These are phyloP conservation scores for Tympanopsis confertula DNA, from an alignment of 2,329 filamentous ascomycete species.

Conservation along the genomic window DNA sequence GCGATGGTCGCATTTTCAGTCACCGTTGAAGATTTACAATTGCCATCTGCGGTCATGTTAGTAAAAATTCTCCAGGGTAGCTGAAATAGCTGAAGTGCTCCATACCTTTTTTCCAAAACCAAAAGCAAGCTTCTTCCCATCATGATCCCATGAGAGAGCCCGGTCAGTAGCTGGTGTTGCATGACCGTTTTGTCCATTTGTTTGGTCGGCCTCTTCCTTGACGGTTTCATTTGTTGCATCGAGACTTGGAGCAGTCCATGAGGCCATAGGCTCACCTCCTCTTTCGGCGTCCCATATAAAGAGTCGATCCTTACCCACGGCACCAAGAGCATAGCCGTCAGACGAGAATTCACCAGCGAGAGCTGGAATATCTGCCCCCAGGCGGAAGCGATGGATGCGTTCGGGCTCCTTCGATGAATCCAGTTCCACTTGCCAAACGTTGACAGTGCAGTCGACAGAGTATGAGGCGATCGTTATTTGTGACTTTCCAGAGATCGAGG, in stretches of 20 bases:
- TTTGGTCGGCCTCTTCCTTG: not conserved
- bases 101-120: not conserved
- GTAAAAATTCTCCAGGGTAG: too few species aligned
- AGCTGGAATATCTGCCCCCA: not conserved
- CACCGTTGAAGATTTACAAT: not conserved
- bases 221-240: not conserved
- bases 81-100: too few species aligned
- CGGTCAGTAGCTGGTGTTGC: not conserved
- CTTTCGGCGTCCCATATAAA: not conserved
- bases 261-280: not conserved
- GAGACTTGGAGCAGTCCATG: not conserved
- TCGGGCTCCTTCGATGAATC: not conserved
- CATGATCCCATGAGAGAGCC: not conserved
- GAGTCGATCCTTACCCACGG: not conserved
- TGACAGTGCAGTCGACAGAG: not conserved
- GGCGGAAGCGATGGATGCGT: not conserved
- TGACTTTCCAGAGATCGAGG: not conserved
- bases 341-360: not conserved
- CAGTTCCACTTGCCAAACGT: not conserved
- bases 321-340: not conserved
- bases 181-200: not conserved
- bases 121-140: constrained; percentile 1
- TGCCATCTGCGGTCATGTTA: too few species aligned
- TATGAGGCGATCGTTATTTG: not conserved
- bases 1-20: too few species aligned